These are phyloP conservation scores for Exophiala sideris DNA, from an alignment of 2,329 filamentous ascomycete species.

Conservation along the genomic window DNA sequence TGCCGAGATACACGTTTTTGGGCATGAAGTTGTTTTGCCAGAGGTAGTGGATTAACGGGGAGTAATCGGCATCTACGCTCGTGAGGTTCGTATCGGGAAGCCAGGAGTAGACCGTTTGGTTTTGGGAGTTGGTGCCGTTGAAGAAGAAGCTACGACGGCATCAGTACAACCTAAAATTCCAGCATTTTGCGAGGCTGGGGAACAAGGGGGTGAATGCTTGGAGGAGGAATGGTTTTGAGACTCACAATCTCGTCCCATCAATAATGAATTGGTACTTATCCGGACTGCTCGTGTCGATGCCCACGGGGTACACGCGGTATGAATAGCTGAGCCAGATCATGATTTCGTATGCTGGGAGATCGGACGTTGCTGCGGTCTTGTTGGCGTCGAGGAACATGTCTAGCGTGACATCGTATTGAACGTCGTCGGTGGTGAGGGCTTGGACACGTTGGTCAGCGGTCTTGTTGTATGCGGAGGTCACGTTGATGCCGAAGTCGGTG, in stretches of 20 bases:
- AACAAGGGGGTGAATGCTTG: neutral
- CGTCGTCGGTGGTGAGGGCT: conserved; percentile 1
- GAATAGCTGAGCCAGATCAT: conserved; percentile 11
- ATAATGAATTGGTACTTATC: conserved; percentile 12
- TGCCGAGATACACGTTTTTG: conserved; percentile 6
- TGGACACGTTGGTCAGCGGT: neutral
- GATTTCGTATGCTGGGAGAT: conserved; percentile 4
- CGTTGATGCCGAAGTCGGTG: neutral
- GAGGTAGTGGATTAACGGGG: conserved; percentile 11
- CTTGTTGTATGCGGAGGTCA: neutral
- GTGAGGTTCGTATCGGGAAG: conserved; percentile 8
- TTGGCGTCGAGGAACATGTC: conserved; percentile 12
- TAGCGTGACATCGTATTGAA: conserved; percentile 7
- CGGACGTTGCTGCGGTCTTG: neutral
- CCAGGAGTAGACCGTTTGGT: conserved; percentile 9
- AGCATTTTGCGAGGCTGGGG: neutral
- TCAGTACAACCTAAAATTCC: too few species aligned
- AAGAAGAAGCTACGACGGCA: conserved; percentile 12
- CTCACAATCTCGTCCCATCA: conserved; percentile 10
- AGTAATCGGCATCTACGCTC: conserved; percentile 5
- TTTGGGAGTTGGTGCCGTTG: conserved; percentile 10
- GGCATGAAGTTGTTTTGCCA: conserved; percentile 14
- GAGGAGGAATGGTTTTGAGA: neutral
- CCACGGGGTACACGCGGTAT: conserved; percentile 5
- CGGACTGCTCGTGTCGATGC: neutral